A percentile compares a stretch with the other conserved stretches of the same genome.
These are phyloP conservation scores for Aechmea fasciata DNA, from an alignment of 176 grass and related monocot species.

Conservation along the genomic window DNA sequence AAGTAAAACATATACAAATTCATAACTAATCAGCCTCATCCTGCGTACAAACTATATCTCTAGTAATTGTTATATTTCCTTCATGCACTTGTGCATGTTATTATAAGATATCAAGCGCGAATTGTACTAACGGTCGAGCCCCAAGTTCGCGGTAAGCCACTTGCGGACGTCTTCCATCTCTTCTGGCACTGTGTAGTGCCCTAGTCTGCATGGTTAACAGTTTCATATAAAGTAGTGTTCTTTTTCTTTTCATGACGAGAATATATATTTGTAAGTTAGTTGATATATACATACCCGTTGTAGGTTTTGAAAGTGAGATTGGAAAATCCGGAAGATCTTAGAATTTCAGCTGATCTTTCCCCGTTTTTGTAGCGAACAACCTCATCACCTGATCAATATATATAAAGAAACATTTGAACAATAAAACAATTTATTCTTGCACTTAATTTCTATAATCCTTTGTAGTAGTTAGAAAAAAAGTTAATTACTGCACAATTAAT, in stretches of 20 bases:
- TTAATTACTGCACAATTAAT: no score
- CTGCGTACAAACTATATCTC: neutral
- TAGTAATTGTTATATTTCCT: neutral
- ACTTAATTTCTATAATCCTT: no score
- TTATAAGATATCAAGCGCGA: neutral
- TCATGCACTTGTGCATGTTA: neutral
- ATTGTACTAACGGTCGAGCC: constrained; percentile 45
- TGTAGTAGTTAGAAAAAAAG: no score
- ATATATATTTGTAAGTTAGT: neutral
- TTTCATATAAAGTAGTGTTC: neutral
- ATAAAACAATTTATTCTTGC: neutral
- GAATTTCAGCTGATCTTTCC: constrained; percentile 61
- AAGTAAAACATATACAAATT: neutral
- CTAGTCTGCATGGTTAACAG: constrained; percentile 41
- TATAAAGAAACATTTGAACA: neutral
- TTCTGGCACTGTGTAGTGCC: constrained; percentile 88
- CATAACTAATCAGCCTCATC: constrained; percentile 16
- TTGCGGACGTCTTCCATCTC: constrained; percentile 91
- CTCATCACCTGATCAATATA: constrained; percentile 54
- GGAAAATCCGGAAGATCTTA: constrained; percentile 51
- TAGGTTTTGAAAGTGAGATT: constrained; percentile 59
- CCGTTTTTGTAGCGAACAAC: constrained; percentile 69
- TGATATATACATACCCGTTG: constrained; percentile 50
- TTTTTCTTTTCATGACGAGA: neutral
- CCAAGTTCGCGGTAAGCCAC: constrained; percentile 66